Evolutionary conservation across 1,284 basidiomycete genomes (phyloP), one percentile per base, ranked within the genome.

Genomic region (Malassezia dermatis): DNA sequence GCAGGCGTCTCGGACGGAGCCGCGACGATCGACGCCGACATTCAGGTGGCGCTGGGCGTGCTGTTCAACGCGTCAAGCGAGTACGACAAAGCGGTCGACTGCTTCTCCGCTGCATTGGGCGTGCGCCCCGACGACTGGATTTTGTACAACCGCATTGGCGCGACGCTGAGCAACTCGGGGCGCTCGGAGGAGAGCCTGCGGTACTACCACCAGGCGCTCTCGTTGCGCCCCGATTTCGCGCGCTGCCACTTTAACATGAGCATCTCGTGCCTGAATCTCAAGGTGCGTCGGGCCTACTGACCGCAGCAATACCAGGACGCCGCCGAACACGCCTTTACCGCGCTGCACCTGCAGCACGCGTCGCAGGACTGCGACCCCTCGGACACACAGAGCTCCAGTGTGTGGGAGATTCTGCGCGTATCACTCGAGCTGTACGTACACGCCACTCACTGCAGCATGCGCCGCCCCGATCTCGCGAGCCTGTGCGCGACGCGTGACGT

Each of bases 61-160:
- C 76, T 98, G 61, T 82, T 99, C 76, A 96, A 95, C 75, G 83
- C 86, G 12, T 86, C 83, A 54, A 90, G 93, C 53, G 66, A 96
- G 52, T 96, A 90, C 70, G 79, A 78, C 35, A 89, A 89, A 71
- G 89, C 93, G 0, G 85, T 86, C 63, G 93, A 99, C 75, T 99
- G 93, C 76, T 98, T 98, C 78, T 80, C 80, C 40, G 82, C 91
- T 0, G 93, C 94, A 0, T 77, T 98, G 54, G 83, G 83, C 17
- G 85, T 88, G 45, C 81, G 89, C 53, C 93, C 91, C 1, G 84
- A 89, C 59, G 93, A 99, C 71, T 95, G 89, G 86, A 78, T 93
- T 44, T 76, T 99, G 59, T 95, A 90, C 77, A 98, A 98, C 74
- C 83, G 93, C 23, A 86, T 96, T 24, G 93, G 93, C 13, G 93